Evolutionary conservation across 2,329 filamentous ascomycete species (phyloP).

Genomic region (Aspergillus fumigatiaffinis): DNA sequence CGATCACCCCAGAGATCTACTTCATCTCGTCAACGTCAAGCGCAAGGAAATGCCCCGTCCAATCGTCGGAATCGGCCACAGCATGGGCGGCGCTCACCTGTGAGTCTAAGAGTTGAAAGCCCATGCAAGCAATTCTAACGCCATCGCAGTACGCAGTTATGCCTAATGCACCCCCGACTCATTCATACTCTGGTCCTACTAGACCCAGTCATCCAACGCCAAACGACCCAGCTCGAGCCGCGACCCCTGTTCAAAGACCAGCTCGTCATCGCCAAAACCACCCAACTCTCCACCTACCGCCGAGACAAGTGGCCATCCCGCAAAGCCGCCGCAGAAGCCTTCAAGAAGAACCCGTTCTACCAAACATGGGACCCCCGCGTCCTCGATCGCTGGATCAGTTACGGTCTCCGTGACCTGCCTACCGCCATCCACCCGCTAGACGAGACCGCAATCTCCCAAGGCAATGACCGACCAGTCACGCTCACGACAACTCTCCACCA

Average conservation of each 20-base stretch:
- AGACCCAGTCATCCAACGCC: constrained; percentile 71
- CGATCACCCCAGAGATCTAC: constrained; percentile 78
- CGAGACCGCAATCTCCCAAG: constrained; percentile 9
- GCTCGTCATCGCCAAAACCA: constrained; percentile 32
- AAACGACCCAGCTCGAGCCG: constrained; percentile 39
- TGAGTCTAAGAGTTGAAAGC: constrained; percentile 17
- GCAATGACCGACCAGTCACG: constrained; percentile 54
- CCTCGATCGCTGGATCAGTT: constrained; percentile 66
- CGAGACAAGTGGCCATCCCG: constrained; percentile 81
- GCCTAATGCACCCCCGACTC: constrained; percentile 76
- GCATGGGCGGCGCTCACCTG: constrained; percentile 76
- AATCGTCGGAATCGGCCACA: constrained; percentile 81
- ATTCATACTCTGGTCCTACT: constrained; percentile 71
- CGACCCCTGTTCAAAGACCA: constrained; percentile 21
- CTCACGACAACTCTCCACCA: constrained; percentile 78
- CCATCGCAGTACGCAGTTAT: constrained; percentile 54
- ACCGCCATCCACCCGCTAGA: constrained; percentile 46
- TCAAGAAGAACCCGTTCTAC: constrained; percentile 72
- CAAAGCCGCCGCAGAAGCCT: constrained; percentile 61
- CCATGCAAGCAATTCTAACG: background rate
- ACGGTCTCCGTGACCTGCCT: constrained; percentile 72
- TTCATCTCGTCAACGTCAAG: constrained; percentile 81
- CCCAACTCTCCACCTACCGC: constrained; percentile 62
- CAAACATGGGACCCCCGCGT: constrained; percentile 76
- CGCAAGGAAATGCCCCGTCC: constrained; percentile 75